phyloP scores from a whole-genome alignment of 768 basidiomycete genomes.

The Russula lepida region DNA sequence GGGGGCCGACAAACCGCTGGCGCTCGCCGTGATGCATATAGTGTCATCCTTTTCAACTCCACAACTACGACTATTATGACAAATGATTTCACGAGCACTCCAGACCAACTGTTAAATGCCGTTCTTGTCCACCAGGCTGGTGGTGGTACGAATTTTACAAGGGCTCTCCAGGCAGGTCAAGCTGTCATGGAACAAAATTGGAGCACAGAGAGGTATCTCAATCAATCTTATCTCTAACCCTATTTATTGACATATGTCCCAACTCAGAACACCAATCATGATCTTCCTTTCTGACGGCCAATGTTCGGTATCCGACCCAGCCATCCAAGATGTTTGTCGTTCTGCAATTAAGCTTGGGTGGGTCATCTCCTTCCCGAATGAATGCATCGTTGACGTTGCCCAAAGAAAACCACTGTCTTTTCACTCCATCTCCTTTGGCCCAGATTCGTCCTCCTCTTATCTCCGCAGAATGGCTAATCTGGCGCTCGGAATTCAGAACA shows the following conservation, averaged over 20 bases:
- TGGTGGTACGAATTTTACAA: conserved; percentile 39
- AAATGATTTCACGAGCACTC: conserved; percentile 41
- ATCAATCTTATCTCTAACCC: not conserved
- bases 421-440: conserved; percentile 50
- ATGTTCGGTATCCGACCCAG: conserved; percentile 32
- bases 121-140: conserved; percentile 30
- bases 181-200: conserved; percentile 38
- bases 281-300: conserved; percentile 55
- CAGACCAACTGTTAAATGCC: conserved; percentile 35
- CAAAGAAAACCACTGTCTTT: conserved; percentile 47
- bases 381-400: not conserved
- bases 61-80: conserved; percentile 23
- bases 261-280: conserved; percentile 39
- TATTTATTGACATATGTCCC: not conserved
- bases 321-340: conserved; percentile 36
- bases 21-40: conserved; percentile 47
- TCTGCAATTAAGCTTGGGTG: conserved; percentile 40
- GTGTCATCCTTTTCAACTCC: conserved; percentile 41
- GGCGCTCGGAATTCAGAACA: conserved; percentile 39
- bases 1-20: conserved; percentile 22
- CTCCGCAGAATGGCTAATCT: conserved; percentile 46
- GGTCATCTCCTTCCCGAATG: not conserved
- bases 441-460: conserved; percentile 22
- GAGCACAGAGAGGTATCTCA: conserved; percentile 39
- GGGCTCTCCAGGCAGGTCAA: conserved; percentile 34